Conservation (phyloP, 2,329 filamentous ascomycete genomes). For the Zopfia rhizophila region DNA sequence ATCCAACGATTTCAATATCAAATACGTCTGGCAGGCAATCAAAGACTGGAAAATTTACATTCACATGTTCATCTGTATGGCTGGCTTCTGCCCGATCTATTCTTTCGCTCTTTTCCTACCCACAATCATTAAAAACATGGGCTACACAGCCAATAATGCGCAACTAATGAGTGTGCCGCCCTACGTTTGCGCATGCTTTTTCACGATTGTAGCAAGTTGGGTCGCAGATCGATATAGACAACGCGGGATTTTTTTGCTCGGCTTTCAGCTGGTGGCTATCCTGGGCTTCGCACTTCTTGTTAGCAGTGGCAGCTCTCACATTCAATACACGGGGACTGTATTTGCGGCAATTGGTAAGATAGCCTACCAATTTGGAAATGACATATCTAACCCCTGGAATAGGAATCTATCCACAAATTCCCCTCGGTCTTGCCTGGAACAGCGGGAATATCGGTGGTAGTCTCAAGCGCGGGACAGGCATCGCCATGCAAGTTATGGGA, state of each 20-base stretch:
- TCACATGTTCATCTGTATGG: slow-evolving; percentile 54
- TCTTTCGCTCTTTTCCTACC: slow-evolving; percentile 59
- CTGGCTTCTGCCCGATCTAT: slow-evolving; percentile 55
- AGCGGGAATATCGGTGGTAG: slow-evolving; percentile 67
- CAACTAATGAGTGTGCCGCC: slow-evolving; percentile 73
- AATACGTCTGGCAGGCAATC: slow-evolving; percentile 51
- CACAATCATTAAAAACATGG: slow-evolving; percentile 72
- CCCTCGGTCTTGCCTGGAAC: slow-evolving; percentile 68
- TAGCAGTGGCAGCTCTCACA: slow-evolving; percentile 34
- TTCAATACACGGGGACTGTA: slow-evolving; percentile 48
- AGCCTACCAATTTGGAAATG: background rate
- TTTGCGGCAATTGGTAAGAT: slow-evolving; percentile 36
- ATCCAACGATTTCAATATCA: slow-evolving; percentile 50
- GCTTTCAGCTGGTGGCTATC: slow-evolving; percentile 64
- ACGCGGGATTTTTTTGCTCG: slow-evolving; percentile 43
- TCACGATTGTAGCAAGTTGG: slow-evolving; percentile 44
- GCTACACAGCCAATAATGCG: slow-evolving; percentile 68
- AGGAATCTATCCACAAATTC: slow-evolving; percentile 66
- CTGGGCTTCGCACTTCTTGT: slow-evolving; percentile 50
- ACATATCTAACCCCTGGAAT: slow-evolving; percentile 5
- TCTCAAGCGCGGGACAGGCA: slow-evolving; percentile 65
- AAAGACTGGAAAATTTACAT: slow-evolving; percentile 57
- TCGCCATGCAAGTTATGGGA: slow-evolving; percentile 66
- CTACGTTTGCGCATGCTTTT: slow-evolving; percentile 62
- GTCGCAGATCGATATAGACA: slow-evolving; percentile 40